These are phyloP conservation scores for Hirschioporus abietinus DNA, from an alignment of 768 basidiomycete species.

Conservation along the genomic window DNA sequence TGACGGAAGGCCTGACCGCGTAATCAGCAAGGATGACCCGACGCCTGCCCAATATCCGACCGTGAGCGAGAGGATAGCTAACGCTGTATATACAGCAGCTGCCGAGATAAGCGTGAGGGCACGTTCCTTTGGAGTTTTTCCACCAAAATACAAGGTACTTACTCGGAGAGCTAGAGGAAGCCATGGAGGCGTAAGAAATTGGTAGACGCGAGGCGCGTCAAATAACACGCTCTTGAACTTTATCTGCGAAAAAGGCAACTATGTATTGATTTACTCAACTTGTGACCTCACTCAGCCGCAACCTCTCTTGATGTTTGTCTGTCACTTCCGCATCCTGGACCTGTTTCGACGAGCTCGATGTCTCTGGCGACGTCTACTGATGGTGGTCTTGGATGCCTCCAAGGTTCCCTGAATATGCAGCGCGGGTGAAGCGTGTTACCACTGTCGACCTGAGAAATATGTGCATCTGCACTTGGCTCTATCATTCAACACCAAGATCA, in stretches of 20 bases:
- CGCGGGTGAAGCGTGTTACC: no score
- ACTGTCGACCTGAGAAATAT: no score
- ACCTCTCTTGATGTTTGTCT: not conserved
- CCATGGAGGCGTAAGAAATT: slow-evolving; percentile 17
- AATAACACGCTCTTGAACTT: not conserved
- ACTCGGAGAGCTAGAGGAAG: not conserved
- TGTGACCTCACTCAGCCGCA: not conserved
- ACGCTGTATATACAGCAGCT: slow-evolving; percentile 16
- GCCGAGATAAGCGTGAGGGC: not conserved
- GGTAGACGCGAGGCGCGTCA: slow-evolving; percentile 9
- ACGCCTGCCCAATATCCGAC: slow-evolving; percentile 39
- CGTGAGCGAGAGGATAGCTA: slow-evolving; percentile 31
- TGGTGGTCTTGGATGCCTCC: not conserved
- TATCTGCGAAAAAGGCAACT: not conserved
- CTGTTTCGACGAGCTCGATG: not conserved
- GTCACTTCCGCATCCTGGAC: not conserved
- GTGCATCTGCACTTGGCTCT: not conserved
- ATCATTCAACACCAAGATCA: not conserved
- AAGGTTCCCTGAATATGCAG: no score
- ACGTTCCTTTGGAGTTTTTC: not conserved
- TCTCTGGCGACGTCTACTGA: not conserved
- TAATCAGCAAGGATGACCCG: slow-evolving; percentile 19
- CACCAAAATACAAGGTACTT: slow-evolving; percentile 4
- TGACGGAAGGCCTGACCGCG: slow-evolving; percentile 9
- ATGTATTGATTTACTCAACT: not conserved